phyloP scores from a whole-genome alignment of 352 stramenopile species.

The Globisporangium cylindrosporum region DNA sequence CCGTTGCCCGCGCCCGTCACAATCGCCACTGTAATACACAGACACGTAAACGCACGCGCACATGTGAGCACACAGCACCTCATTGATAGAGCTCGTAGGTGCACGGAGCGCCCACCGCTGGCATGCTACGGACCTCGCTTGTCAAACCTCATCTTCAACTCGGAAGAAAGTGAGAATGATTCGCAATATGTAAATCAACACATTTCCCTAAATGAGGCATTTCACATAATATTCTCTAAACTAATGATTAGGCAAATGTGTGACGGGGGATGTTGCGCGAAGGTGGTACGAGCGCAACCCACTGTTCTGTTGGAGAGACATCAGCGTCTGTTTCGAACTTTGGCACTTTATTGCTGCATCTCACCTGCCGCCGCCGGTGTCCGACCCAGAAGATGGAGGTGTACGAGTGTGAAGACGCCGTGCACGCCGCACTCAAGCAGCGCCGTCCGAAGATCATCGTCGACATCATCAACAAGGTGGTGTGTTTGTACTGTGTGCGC shows the following conservation, averaged over 20 bases:
- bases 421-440: slow-evolving; percentile 71
- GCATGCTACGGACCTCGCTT: slow-evolving; percentile 30
- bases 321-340: neutral
- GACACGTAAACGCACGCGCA: neutral
- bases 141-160: slow-evolving; percentile 47
- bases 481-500: neutral
- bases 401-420: slow-evolving; percentile 75
- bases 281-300: slow-evolving; percentile 14
- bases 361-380: neutral
- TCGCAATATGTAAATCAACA: neutral
- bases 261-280: slow-evolving; percentile 20
- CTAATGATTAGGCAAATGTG: neutral
- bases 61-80: neutral
- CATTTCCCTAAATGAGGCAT: too few species aligned
- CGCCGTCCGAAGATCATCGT: slow-evolving; percentile 63
- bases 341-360: neutral
- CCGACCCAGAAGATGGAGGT: slow-evolving; percentile 54
- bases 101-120: neutral
- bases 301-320: slow-evolving; percentile 4
- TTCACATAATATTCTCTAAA: too few species aligned
- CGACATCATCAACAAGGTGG: slow-evolving; percentile 74
- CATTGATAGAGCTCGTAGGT: neutral
- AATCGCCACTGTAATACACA: slow-evolving; percentile 57
- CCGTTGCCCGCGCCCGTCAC: slow-evolving; percentile 84
- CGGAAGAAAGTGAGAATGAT: neutral